Conservation (phyloP, 2,329 filamentous ascomycete genomes). For the Sphaerostilbella broomeana region DNA sequence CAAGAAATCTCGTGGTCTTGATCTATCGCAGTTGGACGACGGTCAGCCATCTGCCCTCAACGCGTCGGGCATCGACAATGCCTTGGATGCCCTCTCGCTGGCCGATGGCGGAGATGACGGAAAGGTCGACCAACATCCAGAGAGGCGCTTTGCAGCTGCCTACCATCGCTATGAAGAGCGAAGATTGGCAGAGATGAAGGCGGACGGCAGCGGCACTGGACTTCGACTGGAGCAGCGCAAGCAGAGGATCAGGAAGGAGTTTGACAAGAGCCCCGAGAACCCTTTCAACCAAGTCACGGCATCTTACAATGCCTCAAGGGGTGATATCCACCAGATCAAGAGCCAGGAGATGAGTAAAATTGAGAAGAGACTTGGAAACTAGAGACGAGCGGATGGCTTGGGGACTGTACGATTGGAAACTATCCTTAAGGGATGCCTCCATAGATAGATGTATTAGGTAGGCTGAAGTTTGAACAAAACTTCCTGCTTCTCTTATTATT, state of each 20-base stretch:
- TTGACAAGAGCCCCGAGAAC: constrained; percentile 90
- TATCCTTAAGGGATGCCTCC: too few species aligned
- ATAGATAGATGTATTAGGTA: too few species aligned
- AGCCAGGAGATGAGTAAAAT: constrained; percentile 65
- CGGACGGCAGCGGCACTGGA: constrained; percentile 65
- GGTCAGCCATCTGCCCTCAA: constrained; percentile 59
- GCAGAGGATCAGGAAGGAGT: constrained; percentile 81
- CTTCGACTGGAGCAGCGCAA: constrained; percentile 78
- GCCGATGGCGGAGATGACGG: constrained; percentile 46
- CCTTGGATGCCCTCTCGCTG: constrained; percentile 76
- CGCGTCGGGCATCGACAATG: constrained; percentile 87
- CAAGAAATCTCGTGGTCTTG: constrained; percentile 66
- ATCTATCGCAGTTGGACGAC: constrained; percentile 67
- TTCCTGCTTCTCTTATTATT: too few species aligned
- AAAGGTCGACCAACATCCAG: constrained; percentile 83
- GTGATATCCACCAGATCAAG: constrained; percentile 64
- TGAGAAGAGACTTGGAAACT: constrained; percentile 56
- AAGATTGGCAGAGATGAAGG: constrained; percentile 76
- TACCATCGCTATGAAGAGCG: constrained; percentile 77
- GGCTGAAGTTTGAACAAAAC: too few species aligned
- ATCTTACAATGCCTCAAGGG: constrained; percentile 68
- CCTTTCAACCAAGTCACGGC: constrained; percentile 84
- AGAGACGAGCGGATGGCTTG: too few species aligned
- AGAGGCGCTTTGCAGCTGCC: constrained; percentile 80
- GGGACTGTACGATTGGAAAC: too few species aligned